phyloP scores from a whole-genome alignment of 2,329 filamentous ascomycete genomes.

The Exophiala spinifera region DNA sequence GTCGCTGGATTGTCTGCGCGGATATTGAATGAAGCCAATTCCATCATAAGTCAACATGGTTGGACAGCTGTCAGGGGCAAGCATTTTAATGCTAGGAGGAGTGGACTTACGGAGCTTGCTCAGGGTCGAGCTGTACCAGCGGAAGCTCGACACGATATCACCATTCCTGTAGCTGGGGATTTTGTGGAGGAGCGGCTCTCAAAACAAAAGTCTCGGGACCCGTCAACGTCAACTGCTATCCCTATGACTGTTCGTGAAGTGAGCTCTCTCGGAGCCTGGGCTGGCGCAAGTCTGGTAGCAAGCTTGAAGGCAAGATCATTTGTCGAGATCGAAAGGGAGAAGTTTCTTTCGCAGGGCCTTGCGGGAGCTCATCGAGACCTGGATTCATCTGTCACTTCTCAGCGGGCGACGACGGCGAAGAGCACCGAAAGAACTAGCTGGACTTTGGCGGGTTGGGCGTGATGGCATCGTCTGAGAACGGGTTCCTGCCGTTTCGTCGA shows the following conservation, averaged over 20 bases:
- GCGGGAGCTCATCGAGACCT: conserved; percentile 45
- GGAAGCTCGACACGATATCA: conserved; percentile 32
- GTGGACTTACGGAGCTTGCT: conserved; percentile 32
- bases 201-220: conserved; percentile 44
- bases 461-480: conserved; percentile 13
- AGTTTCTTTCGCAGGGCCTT: conserved; percentile 54
- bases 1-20: conserved; percentile 77
- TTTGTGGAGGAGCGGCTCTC: conserved; percentile 59
- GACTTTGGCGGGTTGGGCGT: conserved; percentile 48
- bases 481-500: not conserved
- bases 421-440: conserved; percentile 48
- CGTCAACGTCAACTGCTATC: conserved; percentile 36
- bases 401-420: conserved; percentile 34
- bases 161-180: conserved; percentile 51
- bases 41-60: conserved; percentile 63
- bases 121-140: conserved; percentile 18
- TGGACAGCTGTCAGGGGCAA: conserved; percentile 77
- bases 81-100: conserved; percentile 18
- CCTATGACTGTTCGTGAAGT: conserved; percentile 51
- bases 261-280: conserved; percentile 62
- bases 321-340: conserved; percentile 63
- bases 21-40: conserved; percentile 70
- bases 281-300: conserved; percentile 60
- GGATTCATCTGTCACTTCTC: conserved; percentile 38
- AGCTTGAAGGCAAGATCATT: conserved; percentile 59